Evolutionary conservation across 257 asterid genomes (phyloP), one percentile per base, ranked within the genome.

Genomic region (Jacaranda mimosifolia): DNA sequence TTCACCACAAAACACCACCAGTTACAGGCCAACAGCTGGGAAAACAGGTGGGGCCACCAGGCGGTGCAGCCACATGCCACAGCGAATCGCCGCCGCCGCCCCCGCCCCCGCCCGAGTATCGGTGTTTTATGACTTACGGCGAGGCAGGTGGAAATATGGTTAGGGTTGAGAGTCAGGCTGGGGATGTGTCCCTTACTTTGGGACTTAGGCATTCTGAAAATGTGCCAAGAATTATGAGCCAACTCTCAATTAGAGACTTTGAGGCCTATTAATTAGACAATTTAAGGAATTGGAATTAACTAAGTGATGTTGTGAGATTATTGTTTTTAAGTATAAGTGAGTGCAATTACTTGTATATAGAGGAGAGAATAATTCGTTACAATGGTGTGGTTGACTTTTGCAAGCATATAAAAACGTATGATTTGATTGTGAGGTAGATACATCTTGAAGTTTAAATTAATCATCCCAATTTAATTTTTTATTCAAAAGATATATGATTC

Each of bases 121-220:
- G 62, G 63, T 40, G 78, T 17, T 74, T 74, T 17, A 63, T 48
- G 40, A 21, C 35, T 10, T 42, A 51, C 4, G 26, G 7, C 13
- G 72, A 38, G 12, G 78, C 52, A n/a, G 71, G 63, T 36, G 76
- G 40, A 8, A 52, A 26, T 38, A 40, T 59, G 38, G 74, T 55
- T 63, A 71, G 73, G 53, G 69, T 70, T 15, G 87, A 86, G 39
- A 26, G 79, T 21, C 84, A 72, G 57, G 77, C 69, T 3, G 89
- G 82, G 12, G 83, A 82, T 79, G 88, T 88, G 40, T 86, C 93
- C 57, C 81, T 88, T n/a, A 86, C 93, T 43, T 77, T 88, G 81
- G 93, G 93, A 66, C 88, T 88, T 18, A 73, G 83, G 76, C 90
- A 82, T 63, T 81, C 89, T 6, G 87, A 85, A 45, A 88, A 84